These are phyloP conservation scores for Picea abies DNA, from an alignment of 83 land plant genomes.

Conservation along the genomic window DNA sequence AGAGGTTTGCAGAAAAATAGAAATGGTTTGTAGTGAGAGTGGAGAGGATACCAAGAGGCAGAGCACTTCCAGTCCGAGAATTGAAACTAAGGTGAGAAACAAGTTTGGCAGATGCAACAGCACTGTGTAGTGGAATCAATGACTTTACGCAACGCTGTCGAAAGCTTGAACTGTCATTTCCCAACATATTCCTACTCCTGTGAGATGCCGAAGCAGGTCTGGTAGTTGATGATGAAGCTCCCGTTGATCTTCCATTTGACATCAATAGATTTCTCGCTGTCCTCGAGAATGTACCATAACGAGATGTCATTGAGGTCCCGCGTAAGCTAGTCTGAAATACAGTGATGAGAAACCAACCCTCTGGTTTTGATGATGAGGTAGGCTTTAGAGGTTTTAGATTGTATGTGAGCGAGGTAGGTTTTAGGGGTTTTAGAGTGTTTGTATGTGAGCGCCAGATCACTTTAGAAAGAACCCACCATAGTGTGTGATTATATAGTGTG, in stretches of 20 bases:
- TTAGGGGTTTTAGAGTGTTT: too few species aligned
- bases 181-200: not conserved
- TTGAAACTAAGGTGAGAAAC: constrained; percentile 6
- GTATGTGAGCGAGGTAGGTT: too few species aligned
- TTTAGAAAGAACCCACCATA: too few species aligned
- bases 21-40: not conserved
- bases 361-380: too few species aligned
- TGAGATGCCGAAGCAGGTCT: not conserved
- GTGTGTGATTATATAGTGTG: too few species aligned
- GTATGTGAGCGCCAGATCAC: too few species aligned
- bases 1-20: not conserved
- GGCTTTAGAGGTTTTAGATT: too few species aligned
- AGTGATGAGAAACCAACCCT: too few species aligned
- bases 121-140: constrained; percentile 8
- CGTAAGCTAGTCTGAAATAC: too few species aligned
- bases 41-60: not conserved
- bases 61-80: constrained; percentile 8
- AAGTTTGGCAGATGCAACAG: not conserved
- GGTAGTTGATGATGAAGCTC: too few species aligned
- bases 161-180: not conserved
- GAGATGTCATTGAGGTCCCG: constrained; percentile 3
- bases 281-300: not conserved
- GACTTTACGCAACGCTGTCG: constrained; percentile 1
- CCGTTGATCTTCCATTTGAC: not conserved
- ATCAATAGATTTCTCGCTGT: not conserved